Base-by-base conservation (phyloP, 371 early-diverging fungal genomes). In the Mucor piriformis region DNA sequence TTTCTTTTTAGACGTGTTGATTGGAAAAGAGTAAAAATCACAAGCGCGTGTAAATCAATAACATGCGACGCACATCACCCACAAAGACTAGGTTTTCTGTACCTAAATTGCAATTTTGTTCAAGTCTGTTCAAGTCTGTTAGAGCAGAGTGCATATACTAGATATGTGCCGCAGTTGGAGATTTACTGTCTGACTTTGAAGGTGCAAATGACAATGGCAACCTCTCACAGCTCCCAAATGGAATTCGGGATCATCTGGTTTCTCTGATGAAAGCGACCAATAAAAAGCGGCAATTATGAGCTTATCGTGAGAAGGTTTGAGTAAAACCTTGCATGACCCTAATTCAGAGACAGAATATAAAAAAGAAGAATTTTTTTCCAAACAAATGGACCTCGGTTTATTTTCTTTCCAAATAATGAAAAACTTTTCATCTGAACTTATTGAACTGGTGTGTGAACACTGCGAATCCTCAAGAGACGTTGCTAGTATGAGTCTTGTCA, bases 361-460 rank as follows among this genome's bases (percentile, higher is more conserved):
- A 24, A 24, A 46, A 46, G 12, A 46, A 46, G 18, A 12, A 4
- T 24, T 46, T 46, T 24, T 11, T 46, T 46, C 13, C 4, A 3
- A 13, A 15, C 0, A 37, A 37, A 37, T 13, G 6, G 11, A 10
- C 38, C 38, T 37, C 27, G 37, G n/a, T 46, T 23, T 54, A 49
- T 61, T 58, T 35, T 42, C 58, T 52, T 47, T 29, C 8, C 29
- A 29, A 6, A 20, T 11, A 42, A 75, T 72, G 72, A 53, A 60
- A 21, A 37, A 58, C 4, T 37, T 75, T 12, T 72, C 76, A 16
- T 13, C 51, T 20, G 76, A 75, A 48, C 48, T 75, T 25, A 32
- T 75, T 48, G 67, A 72, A 44, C 53, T 67, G 23, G 59, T 72
- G 42, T 50, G 42, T 32, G 24, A 63, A 6, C 59, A 58, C 16